Percentiles rank a stretch among this genome's conserved stretches.
These are phyloP conservation scores for Podaxis sp. DNA, from an alignment of 768 basidiomycete species.

Conservation along the genomic window DNA sequence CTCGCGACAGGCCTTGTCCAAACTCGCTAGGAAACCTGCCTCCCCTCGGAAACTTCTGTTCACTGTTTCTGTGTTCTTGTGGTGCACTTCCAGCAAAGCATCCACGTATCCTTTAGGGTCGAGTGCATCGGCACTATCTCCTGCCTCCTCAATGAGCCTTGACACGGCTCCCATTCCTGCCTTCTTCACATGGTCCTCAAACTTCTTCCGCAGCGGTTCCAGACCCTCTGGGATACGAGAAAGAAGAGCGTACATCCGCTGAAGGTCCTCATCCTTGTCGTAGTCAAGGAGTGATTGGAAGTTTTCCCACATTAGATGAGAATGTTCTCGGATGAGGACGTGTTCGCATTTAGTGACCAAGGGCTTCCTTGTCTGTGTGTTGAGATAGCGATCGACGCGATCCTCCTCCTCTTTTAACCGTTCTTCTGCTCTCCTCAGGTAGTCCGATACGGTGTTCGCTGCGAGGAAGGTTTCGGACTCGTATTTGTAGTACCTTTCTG, in stretches of 20 bases:
- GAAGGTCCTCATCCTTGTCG: conserved; percentile 93
- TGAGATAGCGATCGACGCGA: conserved; percentile 90
- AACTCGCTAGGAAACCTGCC: conserved; percentile 87
- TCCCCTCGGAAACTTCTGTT: conserved; percentile 88
- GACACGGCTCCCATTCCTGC: conserved; percentile 81
- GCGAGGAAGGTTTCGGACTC: conserved; percentile 91
- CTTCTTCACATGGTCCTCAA: conserved; percentile 94
- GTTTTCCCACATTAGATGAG: conserved; percentile 85
- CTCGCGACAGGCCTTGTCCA: conserved; percentile 94
- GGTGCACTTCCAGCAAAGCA: conserved; percentile 86
- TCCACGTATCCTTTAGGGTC: conserved; percentile 96
- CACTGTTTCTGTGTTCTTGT: conserved; percentile 89
- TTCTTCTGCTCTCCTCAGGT: conserved; percentile 92
- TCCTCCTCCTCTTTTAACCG: conserved; percentile 93
- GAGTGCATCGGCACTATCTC: conserved; percentile 52
- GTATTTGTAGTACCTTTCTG: conserved; percentile 87
- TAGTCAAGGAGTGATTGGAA: conserved; percentile 89
- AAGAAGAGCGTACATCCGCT: conserved; percentile 92
- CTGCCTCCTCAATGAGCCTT: conserved; percentile 63
- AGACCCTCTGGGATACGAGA: conserved; percentile 88
- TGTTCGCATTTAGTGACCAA: conserved; percentile 85
- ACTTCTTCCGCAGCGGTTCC: conserved; percentile 87
- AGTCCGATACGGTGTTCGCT: conserved; percentile 88
- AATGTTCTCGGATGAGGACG: conserved; percentile 86
- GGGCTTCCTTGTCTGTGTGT: conserved; percentile 82